phyloP scores from a whole-genome alignment of 768 basidiomycete genomes.

The Rhizopogon roseolus region DNA sequence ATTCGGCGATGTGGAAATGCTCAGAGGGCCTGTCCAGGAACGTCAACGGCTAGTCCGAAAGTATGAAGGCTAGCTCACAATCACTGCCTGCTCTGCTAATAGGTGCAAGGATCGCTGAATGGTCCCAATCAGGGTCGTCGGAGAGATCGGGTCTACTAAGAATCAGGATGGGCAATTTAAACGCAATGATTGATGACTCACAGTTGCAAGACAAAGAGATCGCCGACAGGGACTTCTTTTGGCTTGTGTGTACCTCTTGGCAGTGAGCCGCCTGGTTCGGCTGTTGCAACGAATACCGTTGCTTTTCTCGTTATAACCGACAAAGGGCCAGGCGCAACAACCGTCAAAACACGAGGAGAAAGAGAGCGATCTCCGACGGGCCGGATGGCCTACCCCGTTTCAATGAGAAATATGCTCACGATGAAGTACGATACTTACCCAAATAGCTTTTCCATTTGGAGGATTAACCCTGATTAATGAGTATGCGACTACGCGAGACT shows the following conservation, averaged over 20 bases:
- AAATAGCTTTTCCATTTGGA: slow-evolving; percentile 24
- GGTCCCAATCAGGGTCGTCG: slow-evolving; percentile 48
- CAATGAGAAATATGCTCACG: slow-evolving; percentile 19
- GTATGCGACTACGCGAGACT: slow-evolving; percentile 30
- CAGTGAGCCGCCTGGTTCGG: slow-evolving; percentile 42
- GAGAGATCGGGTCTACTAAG: slow-evolving; percentile 45
- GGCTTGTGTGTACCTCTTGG: slow-evolving; percentile 24
- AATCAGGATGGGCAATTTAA: neutral
- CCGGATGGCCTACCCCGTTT: slow-evolving; percentile 10
- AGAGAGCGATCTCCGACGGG: slow-evolving; percentile 35
- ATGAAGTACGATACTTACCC: slow-evolving; percentile 33
- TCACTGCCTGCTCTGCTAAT: slow-evolving; percentile 41
- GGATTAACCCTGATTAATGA: slow-evolving; percentile 27
- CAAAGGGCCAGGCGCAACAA: slow-evolving; percentile 33
- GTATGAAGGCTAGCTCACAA: slow-evolving; percentile 31
- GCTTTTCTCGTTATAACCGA: slow-evolving; percentile 25
- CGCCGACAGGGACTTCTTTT: slow-evolving; percentile 44
- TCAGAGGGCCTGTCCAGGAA: slow-evolving; percentile 48
- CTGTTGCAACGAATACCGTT: slow-evolving; percentile 42
- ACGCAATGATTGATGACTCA: slow-evolving; percentile 19
- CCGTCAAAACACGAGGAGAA: slow-evolving; percentile 40
- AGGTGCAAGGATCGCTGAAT: slow-evolving; percentile 40
- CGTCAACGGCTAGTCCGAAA: neutral
- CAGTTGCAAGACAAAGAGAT: slow-evolving; percentile 48
- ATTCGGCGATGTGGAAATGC: slow-evolving; percentile 55